Evolutionary conservation across 2,329 filamentous ascomycete species (phyloP).

Genomic region (Colletotrichum musae): DNA sequence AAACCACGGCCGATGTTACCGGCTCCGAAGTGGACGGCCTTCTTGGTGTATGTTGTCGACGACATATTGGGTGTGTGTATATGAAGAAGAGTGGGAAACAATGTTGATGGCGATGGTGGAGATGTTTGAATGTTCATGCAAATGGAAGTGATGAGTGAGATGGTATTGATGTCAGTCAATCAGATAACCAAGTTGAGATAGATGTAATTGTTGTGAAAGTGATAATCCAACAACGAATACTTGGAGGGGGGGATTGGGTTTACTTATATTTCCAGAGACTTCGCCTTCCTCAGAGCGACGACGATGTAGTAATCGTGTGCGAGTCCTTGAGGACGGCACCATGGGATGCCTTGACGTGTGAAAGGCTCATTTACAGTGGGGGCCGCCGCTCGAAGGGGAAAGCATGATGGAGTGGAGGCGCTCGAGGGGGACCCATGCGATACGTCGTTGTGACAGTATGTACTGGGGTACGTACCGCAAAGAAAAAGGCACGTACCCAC

Average conservation of each 20-base stretch:
- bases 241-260: conserved; percentile 5
- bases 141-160: conserved; percentile 22
- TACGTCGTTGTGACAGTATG: conserved; percentile 24
- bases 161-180: neutral
- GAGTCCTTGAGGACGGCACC: conserved; percentile 21
- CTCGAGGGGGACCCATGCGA: conserved; percentile 33
- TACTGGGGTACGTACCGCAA: conserved; percentile 17
- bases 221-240: rapidly evolving
- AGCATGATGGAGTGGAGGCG: conserved; percentile 33
- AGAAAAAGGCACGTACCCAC: no score
- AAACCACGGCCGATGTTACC: conserved; percentile 91
- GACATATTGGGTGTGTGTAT: conserved; percentile 55
- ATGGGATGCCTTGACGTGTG: conserved; percentile 39
- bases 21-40: conserved; percentile 87
- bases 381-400: conserved; percentile 32
- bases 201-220: neutral
- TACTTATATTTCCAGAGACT: conserved; percentile 31
- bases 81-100: conserved; percentile 8
- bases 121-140: conserved; percentile 1
- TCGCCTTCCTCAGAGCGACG: conserved; percentile 35
- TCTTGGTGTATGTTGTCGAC: conserved; percentile 59
- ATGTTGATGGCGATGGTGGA: conserved; percentile 20
- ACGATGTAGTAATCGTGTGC: conserved; percentile 37
- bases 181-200: neutral
- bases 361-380: conserved; percentile 39